Evolutionary conservation across 164 flowering plant genomes (phyloP).

Genomic region (Santalum album): DNA sequence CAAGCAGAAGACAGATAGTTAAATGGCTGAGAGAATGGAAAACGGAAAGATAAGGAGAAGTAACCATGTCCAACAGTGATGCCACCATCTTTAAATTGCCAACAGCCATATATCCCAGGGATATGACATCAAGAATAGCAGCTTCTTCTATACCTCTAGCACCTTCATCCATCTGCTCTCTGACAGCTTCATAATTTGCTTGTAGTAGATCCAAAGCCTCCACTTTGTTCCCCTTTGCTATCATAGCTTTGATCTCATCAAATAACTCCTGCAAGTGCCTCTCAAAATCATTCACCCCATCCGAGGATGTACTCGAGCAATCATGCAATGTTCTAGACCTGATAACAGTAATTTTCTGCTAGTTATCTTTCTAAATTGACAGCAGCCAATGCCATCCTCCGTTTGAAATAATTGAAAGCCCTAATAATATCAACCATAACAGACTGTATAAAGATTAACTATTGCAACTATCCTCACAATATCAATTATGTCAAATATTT

Average conservation of each 20-base stretch:
- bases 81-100: constrained; percentile 49
- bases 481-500: no score
- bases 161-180: constrained; percentile 61
- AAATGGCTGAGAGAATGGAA: not conserved
- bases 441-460: no score
- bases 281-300: constrained; percentile 41
- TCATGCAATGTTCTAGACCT: constrained; percentile 35
- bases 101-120: constrained; percentile 60
- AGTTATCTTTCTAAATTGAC: constrained; percentile 11
- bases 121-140: constrained; percentile 69
- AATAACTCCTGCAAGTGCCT: constrained; percentile 58
- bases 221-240: constrained; percentile 43
- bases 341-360: constrained; percentile 14
- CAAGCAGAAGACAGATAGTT: not conserved
- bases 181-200: constrained; percentile 75
- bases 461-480: no score
- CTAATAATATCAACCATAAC: no score
- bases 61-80: constrained; percentile 48
- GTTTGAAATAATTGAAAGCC: not conserved
- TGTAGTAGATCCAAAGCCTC: constrained; percentile 60
- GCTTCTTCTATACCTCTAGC: constrained; percentile 70
- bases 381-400: not conserved
- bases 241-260: constrained; percentile 57
- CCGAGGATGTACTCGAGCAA: constrained; percentile 18
- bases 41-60: not conserved